phyloP scores from a whole-genome alignment of 2,329 filamentous ascomycete genomes.

The Neofusicoccum ribis region DNA sequence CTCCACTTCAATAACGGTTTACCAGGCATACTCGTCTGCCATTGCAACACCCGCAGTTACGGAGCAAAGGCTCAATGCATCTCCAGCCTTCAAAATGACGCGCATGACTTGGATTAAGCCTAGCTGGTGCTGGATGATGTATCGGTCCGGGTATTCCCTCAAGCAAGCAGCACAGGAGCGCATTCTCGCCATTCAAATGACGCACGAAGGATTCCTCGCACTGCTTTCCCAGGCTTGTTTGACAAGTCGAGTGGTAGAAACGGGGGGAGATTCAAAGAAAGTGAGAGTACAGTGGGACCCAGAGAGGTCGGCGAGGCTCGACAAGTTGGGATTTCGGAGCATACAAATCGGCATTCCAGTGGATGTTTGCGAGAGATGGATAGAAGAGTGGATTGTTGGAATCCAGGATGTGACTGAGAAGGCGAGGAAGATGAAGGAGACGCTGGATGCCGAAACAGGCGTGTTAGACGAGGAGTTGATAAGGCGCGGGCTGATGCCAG shows the following conservation, averaged over 20 bases:
- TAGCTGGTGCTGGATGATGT: conserved; percentile 65
- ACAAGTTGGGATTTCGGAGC: conserved; percentile 52
- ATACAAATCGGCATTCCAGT: conserved; percentile 63
- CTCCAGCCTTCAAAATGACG: conserved; percentile 51
- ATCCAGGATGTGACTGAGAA: conserved; percentile 61
- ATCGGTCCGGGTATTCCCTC: conserved; percentile 60
- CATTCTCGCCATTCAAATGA: conserved; percentile 60
- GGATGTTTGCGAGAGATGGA: conserved; percentile 48
- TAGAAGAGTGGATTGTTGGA: conserved; percentile 52
- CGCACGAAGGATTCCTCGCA: conserved; percentile 50
- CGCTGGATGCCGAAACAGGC: conserved; percentile 44
- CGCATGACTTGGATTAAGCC: conserved; percentile 69
- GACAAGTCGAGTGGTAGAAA: neutral
- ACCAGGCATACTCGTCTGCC: conserved; percentile 58
- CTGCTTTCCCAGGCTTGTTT: conserved; percentile 39
- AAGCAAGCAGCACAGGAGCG: conserved; percentile 57
- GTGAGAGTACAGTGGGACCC: conserved; percentile 68
- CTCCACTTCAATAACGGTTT: conserved; percentile 57
- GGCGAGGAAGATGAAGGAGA: conserved; percentile 50
- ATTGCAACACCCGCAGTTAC: conserved; percentile 57
- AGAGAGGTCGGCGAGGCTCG: conserved; percentile 52
- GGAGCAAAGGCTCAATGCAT: conserved; percentile 54
- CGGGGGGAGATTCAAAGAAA: conserved; percentile 25
- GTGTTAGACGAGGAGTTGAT: conserved; percentile 41
- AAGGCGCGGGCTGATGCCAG: conserved; percentile 43